Conservation (phyloP, 495 filamentous ascomycete genomes). For the Talaromyces stipitatus region DNA sequence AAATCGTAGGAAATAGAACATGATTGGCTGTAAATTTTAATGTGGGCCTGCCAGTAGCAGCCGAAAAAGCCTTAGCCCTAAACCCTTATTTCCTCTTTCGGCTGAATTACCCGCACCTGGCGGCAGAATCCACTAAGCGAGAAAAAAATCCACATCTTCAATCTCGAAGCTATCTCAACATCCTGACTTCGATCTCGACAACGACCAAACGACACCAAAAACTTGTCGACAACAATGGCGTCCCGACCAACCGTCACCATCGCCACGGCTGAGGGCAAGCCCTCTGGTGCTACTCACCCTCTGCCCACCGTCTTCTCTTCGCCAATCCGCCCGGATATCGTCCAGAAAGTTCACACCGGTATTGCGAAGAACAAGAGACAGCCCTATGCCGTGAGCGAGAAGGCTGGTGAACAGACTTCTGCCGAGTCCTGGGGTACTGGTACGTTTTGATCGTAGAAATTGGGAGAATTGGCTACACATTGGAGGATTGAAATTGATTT, state of each 20-base stretch:
- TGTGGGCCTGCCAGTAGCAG: background rate
- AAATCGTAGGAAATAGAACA: background rate
- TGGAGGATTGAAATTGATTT: background rate
- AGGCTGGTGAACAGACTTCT: constrained; percentile 99
- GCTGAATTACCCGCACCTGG: background rate
- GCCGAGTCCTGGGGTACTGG: constrained; percentile 99
- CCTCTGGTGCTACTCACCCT: constrained; percentile 77
- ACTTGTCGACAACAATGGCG: constrained; percentile 62
- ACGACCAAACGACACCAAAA: constrained; percentile 33
- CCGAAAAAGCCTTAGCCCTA: background rate
- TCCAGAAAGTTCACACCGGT: constrained; percentile 93
- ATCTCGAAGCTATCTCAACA: constrained; percentile 36
- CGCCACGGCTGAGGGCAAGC: constrained; percentile 82
- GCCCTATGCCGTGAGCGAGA: constrained; percentile 99
- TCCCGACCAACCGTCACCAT: constrained; percentile 93
- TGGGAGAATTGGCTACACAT: background rate
- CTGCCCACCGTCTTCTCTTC: constrained; percentile 91
- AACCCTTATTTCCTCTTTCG: constrained; percentile 6
- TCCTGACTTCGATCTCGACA: constrained; percentile 7
- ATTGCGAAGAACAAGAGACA: constrained; percentile 99
- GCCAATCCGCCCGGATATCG: constrained; percentile 97
- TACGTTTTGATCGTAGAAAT: constrained; percentile 44
- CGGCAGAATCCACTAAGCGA: constrained; percentile 16
- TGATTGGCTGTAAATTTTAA: background rate
- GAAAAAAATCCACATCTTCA: constrained; percentile 41